phyloP scores from a whole-genome alignment of 352 stramenopile species.

The Pythium plurisporium region DNA sequence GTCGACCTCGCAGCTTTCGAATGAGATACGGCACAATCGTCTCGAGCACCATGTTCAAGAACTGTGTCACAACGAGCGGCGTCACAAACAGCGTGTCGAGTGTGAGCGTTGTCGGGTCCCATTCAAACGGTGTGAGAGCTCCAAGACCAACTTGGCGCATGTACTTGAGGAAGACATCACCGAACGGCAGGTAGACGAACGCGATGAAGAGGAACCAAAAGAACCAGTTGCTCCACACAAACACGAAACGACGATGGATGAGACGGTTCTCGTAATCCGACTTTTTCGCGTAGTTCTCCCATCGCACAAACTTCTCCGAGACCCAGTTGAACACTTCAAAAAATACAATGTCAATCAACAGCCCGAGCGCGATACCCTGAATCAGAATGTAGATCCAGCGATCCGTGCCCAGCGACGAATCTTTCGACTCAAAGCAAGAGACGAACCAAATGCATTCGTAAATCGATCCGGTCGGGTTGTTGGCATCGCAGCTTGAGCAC shows the following conservation, averaged over 20 bases:
- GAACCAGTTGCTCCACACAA: slow-evolving; percentile 91
- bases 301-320: slow-evolving; percentile 82
- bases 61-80: slow-evolving; percentile 82
- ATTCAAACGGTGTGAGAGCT: slow-evolving; percentile 62
- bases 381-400: slow-evolving; percentile 88
- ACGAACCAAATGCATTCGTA: slow-evolving; percentile 81
- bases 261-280: slow-evolving; percentile 84
- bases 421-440: slow-evolving; percentile 73
- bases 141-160: slow-evolving; percentile 47
- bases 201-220: slow-evolving; percentile 89
- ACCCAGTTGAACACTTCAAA: slow-evolving; percentile 88
- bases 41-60: slow-evolving; percentile 87
- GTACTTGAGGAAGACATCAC: slow-evolving; percentile 54
- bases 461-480: slow-evolving; percentile 22
- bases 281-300: slow-evolving; percentile 86
- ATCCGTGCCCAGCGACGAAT: slow-evolving; percentile 73
- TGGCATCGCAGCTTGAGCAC: slow-evolving; percentile 54
- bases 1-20: slow-evolving; percentile 67
- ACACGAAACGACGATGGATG: slow-evolving; percentile 85
- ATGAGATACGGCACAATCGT: slow-evolving; percentile 83
- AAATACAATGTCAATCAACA: slow-evolving; percentile 89
- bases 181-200: slow-evolving; percentile 89
- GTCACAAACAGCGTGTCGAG: slow-evolving; percentile 88
- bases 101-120: slow-evolving; percentile 64
- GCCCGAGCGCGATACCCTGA: slow-evolving; percentile 71